Conservation (phyloP, 805 yeast species). For the Hanseniaspora mollemarum region DNA sequence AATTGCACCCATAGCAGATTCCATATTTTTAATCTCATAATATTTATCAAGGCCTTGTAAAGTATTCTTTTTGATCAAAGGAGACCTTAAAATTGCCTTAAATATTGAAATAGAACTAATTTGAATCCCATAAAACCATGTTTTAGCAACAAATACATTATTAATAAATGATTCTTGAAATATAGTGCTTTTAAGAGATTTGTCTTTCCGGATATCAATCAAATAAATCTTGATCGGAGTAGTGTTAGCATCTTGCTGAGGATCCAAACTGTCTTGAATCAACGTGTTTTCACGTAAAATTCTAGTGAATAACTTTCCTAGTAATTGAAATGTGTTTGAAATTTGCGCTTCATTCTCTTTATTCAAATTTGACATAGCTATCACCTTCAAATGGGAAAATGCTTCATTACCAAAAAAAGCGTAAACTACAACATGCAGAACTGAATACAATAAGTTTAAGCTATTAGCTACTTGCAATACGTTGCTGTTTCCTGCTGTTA, state of each 20-base stretch:
- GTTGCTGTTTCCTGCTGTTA: slow-evolving; percentile 18
- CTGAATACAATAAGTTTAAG: not conserved
- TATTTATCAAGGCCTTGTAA: slow-evolving; percentile 30
- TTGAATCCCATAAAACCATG: slow-evolving; percentile 40
- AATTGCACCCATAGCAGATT: slow-evolving; percentile 27
- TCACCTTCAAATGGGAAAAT: not conserved
- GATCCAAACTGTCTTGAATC: not conserved
- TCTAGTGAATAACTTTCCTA: slow-evolving; percentile 39
- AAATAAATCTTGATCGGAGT: not conserved
- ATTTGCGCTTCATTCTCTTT: slow-evolving; percentile 26
- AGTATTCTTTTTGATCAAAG: slow-evolving; percentile 34
- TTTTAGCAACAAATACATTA: slow-evolving; percentile 33
- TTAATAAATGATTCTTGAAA: slow-evolving; percentile 12
- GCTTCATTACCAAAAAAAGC: not conserved
- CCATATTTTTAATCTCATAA: slow-evolving; percentile 34
- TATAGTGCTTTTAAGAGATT: not conserved
- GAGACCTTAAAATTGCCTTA: slow-evolving; percentile 35
- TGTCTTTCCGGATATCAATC: not conserved
- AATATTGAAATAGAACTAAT: slow-evolving; percentile 34
- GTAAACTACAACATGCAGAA: not conserved
- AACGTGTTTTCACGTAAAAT: not conserved
- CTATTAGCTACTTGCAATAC: not conserved
- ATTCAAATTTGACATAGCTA: slow-evolving; percentile 30
- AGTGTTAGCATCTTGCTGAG: slow-evolving; percentile 9
- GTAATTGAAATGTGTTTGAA: slow-evolving; percentile 44